Conservation (phyloP, 106 monocot species). For the Xerophyta viscosa region DNA sequence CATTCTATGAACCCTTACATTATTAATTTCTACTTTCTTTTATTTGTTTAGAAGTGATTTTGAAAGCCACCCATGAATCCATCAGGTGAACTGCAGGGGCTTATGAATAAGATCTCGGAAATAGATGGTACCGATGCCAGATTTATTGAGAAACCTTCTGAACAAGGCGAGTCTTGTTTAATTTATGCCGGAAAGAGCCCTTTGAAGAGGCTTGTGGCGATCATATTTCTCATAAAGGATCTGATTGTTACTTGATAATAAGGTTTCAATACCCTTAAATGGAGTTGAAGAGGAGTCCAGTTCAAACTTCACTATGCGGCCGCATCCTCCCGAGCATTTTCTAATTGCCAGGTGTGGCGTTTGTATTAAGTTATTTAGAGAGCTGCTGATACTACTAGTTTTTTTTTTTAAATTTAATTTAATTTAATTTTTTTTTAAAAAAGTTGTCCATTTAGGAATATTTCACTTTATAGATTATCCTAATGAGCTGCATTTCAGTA, state of each 20-base stretch:
- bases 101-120: conserved; percentile 6
- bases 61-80: too few species aligned
- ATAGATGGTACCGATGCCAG: conserved; percentile 4
- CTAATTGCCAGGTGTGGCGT: conserved; percentile 21
- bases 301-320: background rate
- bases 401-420: too few species aligned
- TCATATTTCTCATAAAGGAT: conserved; percentile 3
- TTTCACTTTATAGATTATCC: background rate
- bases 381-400: background rate
- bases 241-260: background rate
- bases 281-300: background rate
- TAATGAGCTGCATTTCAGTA: conserved; percentile 9
- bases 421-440: too few species aligned
- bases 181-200: conserved; percentile 8
- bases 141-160: conserved; percentile 8
- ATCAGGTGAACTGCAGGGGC: conserved; percentile 9
- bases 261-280: background rate
- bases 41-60: too few species aligned
- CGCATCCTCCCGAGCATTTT: conserved; percentile 2
- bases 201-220: conserved; percentile 9
- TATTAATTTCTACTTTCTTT: too few species aligned
- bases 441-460: background rate
- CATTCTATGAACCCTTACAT: too few species aligned
- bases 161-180: conserved; percentile 2
- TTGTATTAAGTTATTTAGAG: background rate